Percentiles rank a stretch among this genome's conserved stretches.
These are phyloP conservation scores for Schwanniomyces etchellsii DNA, from an alignment of 1,139 yeast species.

Conservation along the genomic window DNA sequence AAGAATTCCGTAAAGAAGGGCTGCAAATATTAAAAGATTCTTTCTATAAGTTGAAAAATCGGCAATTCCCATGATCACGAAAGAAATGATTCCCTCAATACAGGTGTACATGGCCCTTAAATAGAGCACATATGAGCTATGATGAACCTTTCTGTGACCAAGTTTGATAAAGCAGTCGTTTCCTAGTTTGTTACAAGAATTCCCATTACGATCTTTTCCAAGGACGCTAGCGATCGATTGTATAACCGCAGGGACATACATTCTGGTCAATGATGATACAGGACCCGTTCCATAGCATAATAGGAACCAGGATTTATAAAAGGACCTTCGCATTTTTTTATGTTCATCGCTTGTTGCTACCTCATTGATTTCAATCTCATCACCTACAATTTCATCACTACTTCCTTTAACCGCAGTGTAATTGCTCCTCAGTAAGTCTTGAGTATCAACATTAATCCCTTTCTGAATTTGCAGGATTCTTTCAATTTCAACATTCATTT, in stretches of 20 bases:
- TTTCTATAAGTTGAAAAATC: constrained; percentile 39
- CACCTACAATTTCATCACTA: too few relatives aligned
- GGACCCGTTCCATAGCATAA: constrained; percentile 34
- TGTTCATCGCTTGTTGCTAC: too few relatives aligned
- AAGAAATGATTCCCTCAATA: constrained; percentile 32
- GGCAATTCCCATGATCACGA: constrained; percentile 38
- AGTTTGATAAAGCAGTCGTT: constrained; percentile 35
- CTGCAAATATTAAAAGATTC: constrained; percentile 24
- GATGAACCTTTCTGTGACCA: constrained; percentile 31
- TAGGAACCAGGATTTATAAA: constrained; percentile 26
- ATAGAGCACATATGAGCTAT: constrained; percentile 33
- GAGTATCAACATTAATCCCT: too few relatives aligned
- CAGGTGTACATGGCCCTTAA: constrained; percentile 35
- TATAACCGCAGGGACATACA: constrained; percentile 39
- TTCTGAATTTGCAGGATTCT: too few relatives aligned
- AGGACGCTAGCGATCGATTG: constrained; percentile 33
- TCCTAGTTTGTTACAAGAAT: constrained; percentile 21
- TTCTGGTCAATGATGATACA: constrained; percentile 35
- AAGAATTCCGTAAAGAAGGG: constrained; percentile 26
- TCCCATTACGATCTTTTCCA: constrained; percentile 23
- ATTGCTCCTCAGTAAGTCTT: too few relatives aligned
- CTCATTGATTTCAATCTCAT: too few relatives aligned
- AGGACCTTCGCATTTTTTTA: constrained; percentile 9
- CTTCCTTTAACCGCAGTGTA: too few relatives aligned
- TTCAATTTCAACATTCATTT: too few relatives aligned